Conservation (phyloP, 805 yeast species). For the Candida rishiriensis region DNA sequence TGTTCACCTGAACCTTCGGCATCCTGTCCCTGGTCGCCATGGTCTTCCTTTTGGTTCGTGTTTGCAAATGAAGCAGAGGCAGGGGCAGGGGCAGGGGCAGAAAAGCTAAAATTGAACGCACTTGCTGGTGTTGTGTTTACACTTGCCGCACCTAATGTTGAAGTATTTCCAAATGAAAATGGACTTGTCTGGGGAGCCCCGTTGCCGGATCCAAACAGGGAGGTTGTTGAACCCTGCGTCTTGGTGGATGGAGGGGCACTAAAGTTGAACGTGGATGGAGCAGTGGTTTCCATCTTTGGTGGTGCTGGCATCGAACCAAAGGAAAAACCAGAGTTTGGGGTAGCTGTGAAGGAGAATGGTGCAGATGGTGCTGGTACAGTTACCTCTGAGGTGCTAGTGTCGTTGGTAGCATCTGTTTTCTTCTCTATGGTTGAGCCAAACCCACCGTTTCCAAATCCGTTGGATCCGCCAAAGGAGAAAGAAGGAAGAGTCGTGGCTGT, state of each 20-base stretch:
- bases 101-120: conserved; percentile 22
- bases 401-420: too few relatives aligned
- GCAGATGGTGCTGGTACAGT: background rate
- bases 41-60: background rate
- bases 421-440: conserved; percentile 5
- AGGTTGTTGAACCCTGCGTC: background rate
- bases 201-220: too few relatives aligned
- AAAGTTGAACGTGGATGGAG: conserved; percentile 16
- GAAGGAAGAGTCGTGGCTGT: conserved; percentile 3
- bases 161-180: too few relatives aligned
- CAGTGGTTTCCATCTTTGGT: too few relatives aligned
- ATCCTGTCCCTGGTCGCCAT: conserved; percentile 1
- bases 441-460: background rate
- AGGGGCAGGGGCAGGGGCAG: conserved; percentile 15
- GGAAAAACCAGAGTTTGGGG: conserved; percentile 6
- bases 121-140: conserved; percentile 3
- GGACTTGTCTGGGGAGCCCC: too few relatives aligned
- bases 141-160: background rate
- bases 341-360: conserved; percentile 19
- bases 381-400: too few relatives aligned
- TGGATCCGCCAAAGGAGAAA: background rate
- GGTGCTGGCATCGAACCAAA: too few relatives aligned
- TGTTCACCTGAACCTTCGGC: conserved; percentile 8
- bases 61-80: conserved; percentile 2
- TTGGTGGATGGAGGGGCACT: conserved; percentile 17